Percentiles rank a stretch among this genome's conserved stretches.
phyloP scores from a whole-genome alignment of 2,329 filamentous ascomycete genomes.

The Arthroderma uncinatum region DNA sequence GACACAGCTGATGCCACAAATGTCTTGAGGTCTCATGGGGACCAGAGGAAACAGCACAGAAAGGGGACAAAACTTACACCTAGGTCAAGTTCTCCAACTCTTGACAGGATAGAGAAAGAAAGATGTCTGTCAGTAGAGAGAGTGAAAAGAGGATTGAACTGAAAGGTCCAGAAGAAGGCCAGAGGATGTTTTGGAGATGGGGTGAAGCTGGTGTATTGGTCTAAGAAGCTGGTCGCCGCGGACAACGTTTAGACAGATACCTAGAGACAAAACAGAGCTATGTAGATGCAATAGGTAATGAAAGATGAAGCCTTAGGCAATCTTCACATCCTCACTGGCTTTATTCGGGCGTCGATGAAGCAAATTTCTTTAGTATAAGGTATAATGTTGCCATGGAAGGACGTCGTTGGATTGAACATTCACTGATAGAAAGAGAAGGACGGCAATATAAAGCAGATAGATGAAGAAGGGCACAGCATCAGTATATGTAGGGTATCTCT shows the following conservation, averaged over 20 bases:
- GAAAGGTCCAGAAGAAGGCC: background rate
- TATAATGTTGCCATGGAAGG: background rate
- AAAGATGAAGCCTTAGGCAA: background rate
- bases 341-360: background rate
- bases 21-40: background rate
- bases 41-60: background rate
- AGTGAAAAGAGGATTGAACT: background rate
- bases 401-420: background rate
- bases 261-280: background rate
- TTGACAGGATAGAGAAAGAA: background rate
- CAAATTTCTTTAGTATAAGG: background rate
- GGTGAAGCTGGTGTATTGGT: background rate
- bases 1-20: background rate
- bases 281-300: background rate
- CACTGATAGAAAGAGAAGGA: background rate
- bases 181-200: background rate
- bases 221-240: background rate
- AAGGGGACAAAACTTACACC: background rate
- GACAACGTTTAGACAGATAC: background rate
- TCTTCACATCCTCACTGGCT: background rate
- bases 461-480: background rate
- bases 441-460: background rate
- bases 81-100: background rate
- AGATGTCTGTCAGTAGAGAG: background rate
- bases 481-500: background rate